Base-by-base conservation (phyloP, 2,329 filamentous ascomycete species). In the Colletotrichum sp. region DNA sequence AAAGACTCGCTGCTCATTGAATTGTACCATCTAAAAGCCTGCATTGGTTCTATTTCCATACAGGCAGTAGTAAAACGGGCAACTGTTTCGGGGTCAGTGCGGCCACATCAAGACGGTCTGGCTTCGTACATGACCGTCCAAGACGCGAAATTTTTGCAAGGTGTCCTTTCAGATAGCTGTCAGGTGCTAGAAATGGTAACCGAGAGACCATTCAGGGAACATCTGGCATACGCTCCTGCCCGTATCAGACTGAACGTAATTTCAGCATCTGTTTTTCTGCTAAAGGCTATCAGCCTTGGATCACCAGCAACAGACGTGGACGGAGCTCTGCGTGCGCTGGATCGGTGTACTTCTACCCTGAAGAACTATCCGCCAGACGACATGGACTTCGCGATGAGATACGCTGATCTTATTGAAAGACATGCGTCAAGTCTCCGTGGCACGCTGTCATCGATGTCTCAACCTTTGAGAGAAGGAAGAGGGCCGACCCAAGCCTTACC, bases 371-470 rank as follows among this genome's bases (percentile, higher is more conserved):
- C 78, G 0, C 71, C 76, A 3, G 79, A 80, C 32, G 79, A 80
- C 5, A 80, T 80, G 79, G 79, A 80, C 14, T 80, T 80, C 67
- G 73, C 79, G 0, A 55, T 80, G 32, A 71, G 79, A 48, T 80
- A 80, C 36, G 79, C 78, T 0, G 64, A 78, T 13, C 74, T 80
- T 10, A 73, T 80, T 10, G 79, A 79, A 24, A 79, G 77, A 26
- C 79, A 80, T 48, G 74, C 75, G 0, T 64, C 75, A 5, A 52
- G 61, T 55, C 64, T 73, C 18, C 55, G 64, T 16, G 56, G 16
- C 38, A 63, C 34, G 13, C 21, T 73, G 16, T n/a, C 30, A 26
- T 56, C 55, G 26, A 28, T 26, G 18, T 58, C 34, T 24, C 48
- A 59, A 13, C 43, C 43, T 21, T 7, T 3, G 55, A 58, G 24